Percentiles rank a stretch among this genome's conserved stretches.
These are phyloP conservation scores for Atalantia buxifolia DNA, from an alignment of 345 rosid species.

Conservation along the genomic window DNA sequence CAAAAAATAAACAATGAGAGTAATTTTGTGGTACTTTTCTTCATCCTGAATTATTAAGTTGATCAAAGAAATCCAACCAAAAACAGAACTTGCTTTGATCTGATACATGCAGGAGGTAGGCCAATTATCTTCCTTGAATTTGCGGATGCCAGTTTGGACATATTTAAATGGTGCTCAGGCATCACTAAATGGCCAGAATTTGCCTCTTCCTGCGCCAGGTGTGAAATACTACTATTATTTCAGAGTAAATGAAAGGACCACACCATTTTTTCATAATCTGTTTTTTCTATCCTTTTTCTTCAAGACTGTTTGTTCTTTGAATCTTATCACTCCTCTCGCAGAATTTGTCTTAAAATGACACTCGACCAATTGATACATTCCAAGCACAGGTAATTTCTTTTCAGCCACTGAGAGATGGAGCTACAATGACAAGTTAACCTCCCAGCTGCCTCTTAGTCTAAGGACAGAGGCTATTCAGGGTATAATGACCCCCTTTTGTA, in stretches of 20 bases:
- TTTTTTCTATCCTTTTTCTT: background rate
- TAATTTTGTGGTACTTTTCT: background rate
- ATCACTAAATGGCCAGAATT: conserved; percentile 43
- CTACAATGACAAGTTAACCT: conserved; percentile 44
- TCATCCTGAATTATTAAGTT: background rate
- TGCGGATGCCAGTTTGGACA: too few relatives aligned
- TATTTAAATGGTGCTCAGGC: conserved; percentile 36
- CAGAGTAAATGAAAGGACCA: too few relatives aligned
- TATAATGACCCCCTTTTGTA: conserved; percentile 12
- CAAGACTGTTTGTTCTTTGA: background rate
- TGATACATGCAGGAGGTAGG: conserved; percentile 35
- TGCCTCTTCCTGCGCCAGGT: conserved; percentile 65
- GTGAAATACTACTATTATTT: conserved; percentile 1
- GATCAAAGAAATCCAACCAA: background rate
- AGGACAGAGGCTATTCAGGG: conserved; percentile 82
- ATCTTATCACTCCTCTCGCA: background rate
- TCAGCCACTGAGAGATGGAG: conserved; percentile 57
- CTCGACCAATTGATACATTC: background rate
- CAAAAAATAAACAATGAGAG: too few relatives aligned
- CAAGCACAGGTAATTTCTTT: conserved; percentile 55
- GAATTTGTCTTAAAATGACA: background rate
- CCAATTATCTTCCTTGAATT: conserved; percentile 24
- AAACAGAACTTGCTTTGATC: background rate
- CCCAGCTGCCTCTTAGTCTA: conserved; percentile 55
- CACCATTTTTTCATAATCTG: too few relatives aligned